A percentile compares a stretch with the other conserved stretches of the same genome.
These are phyloP conservation scores for Neoscytalidium dimidiatum DNA, from an alignment of 2,329 filamentous ascomycete genomes.

Conservation along the genomic window DNA sequence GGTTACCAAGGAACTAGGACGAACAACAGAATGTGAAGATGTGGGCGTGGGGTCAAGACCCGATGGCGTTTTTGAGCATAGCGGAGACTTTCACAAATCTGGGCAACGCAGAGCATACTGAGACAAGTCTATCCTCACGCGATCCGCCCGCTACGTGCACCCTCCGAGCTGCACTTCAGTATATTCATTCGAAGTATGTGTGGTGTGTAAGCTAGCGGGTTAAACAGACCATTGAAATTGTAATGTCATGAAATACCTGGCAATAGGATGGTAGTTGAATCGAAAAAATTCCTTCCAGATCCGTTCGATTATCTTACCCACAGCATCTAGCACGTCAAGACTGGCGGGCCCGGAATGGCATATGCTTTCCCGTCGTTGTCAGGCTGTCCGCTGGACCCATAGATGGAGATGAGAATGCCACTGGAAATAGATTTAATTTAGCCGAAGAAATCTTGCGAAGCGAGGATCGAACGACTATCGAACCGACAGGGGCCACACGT, in stretches of 20 bases:
- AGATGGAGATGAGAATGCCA: slow-evolving; percentile 27
- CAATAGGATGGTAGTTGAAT: neutral
- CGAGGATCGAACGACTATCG: neutral
- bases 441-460: neutral
- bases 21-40: too few relatives aligned
- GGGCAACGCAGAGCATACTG: too few relatives aligned
- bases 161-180: too few relatives aligned
- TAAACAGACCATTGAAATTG: neutral
- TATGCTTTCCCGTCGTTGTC: slow-evolving; percentile 24
- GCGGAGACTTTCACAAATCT: too few relatives aligned
- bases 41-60: too few relatives aligned
- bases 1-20: too few relatives aligned
- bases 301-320: too few relatives aligned
- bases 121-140: too few relatives aligned
- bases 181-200: neutral
- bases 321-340: slow-evolving; percentile 23
- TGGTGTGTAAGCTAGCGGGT: too few relatives aligned
- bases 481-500: neutral
- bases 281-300: neutral
- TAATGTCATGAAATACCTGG: neutral
- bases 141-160: too few relatives aligned
- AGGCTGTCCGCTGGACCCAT: slow-evolving; percentile 24
- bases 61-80: too few relatives aligned
- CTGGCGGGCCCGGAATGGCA: slow-evolving; percentile 26
- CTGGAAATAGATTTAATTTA: slow-evolving; percentile 2